phyloP scores from a whole-genome alignment of 176 grass and related monocot genomes.

The Themeda triandra region DNA sequence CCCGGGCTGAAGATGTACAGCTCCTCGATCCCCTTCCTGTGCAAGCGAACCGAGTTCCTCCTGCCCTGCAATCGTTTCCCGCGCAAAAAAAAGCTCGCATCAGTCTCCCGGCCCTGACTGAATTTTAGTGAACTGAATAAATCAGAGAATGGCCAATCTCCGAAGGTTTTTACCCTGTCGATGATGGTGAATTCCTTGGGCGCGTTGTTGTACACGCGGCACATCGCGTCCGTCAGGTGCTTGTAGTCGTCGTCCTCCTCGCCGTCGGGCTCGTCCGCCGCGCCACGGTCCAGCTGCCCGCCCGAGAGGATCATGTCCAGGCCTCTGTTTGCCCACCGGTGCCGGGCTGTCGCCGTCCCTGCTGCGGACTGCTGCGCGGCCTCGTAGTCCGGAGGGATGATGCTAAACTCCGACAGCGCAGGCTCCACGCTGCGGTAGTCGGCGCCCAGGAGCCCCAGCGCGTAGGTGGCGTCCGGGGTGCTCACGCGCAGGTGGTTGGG shows the following conservation, averaged over 20 bases:
- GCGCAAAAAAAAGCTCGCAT: not conserved
- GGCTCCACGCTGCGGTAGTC: constrained; percentile 58
- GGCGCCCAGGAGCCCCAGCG: constrained; percentile 54
- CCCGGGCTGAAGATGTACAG: constrained; percentile 77
- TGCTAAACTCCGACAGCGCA: constrained; percentile 48
- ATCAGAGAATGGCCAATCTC: too few species aligned
- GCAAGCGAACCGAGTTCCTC: constrained; percentile 68
- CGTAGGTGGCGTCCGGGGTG: constrained; percentile 80
- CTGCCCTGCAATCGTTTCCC: constrained; percentile 43
- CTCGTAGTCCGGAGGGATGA: constrained; percentile 47
- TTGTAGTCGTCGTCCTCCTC: constrained; percentile 78
- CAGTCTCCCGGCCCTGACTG: not conserved
- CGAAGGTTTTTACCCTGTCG: constrained; percentile 46
- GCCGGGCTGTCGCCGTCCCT: not conserved
- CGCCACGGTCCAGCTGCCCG: not conserved
- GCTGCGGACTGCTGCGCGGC: not conserved
- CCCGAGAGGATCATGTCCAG: constrained; percentile 45
- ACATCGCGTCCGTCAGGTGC: constrained; percentile 54
- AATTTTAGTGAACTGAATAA: not conserved
- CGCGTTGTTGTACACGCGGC: constrained; percentile 55
- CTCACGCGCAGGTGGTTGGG: constrained; percentile 78
- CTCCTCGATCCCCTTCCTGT: constrained; percentile 71
- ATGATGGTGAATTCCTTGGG: constrained; percentile 74
- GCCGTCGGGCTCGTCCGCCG: constrained; percentile 40
- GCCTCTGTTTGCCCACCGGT: constrained; percentile 25